A percentile compares a stretch with the other conserved stretches of the same genome.
Conservation (phyloP, 2,329 filamentous ascomycete species). For the Paraphaeosphaeria minitans region DNA sequence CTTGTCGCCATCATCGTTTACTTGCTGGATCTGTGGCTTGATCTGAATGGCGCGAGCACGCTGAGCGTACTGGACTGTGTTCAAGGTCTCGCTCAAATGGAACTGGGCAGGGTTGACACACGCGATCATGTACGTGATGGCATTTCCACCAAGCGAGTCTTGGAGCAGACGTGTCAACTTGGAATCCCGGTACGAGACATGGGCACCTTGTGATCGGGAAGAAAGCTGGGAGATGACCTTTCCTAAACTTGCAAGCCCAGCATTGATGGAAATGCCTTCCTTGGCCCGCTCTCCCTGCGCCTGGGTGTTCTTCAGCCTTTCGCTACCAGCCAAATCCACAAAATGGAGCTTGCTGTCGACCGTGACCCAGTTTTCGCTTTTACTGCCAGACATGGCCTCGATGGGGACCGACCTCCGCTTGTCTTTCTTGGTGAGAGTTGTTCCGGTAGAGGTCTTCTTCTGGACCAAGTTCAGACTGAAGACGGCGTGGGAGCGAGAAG, state of each 20-base stretch:
- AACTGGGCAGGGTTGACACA: slow-evolving; percentile 97
- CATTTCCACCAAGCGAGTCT: slow-evolving; percentile 94
- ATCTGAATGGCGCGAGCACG: slow-evolving; percentile 95
- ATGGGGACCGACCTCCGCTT: slow-evolving; percentile 87
- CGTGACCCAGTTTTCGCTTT: slow-evolving; percentile 70
- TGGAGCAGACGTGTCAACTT: slow-evolving; percentile 92
- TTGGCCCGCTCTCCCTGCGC: slow-evolving; percentile 92
- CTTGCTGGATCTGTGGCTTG: slow-evolving; percentile 93
- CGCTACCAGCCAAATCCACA: slow-evolving; percentile 95
- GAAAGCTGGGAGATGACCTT: slow-evolving; percentile 99
- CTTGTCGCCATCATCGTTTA: slow-evolving; percentile 88
- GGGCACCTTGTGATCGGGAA: slow-evolving; percentile 81
- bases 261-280: slow-evolving; percentile 98
- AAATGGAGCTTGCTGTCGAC: slow-evolving; percentile 99
- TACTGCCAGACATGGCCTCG: slow-evolving; percentile 70
- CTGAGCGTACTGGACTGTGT: slow-evolving; percentile 95
- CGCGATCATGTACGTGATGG: slow-evolving; percentile 99
- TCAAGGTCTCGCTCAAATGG: slow-evolving; percentile 94
- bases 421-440: slow-evolving; percentile 63
- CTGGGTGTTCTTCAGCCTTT: slow-evolving; percentile 94
- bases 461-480: slow-evolving; percentile 95
- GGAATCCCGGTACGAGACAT: slow-evolving; percentile 98
- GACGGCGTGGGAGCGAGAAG: slow-evolving; percentile 94
- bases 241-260: slow-evolving; percentile 88
- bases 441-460: slow-evolving; percentile 65